Evolutionary conservation across 306 rosid genomes (phyloP), one percentile per base, ranked within the genome.

Genomic region (Gleditsia sinensis): DNA sequence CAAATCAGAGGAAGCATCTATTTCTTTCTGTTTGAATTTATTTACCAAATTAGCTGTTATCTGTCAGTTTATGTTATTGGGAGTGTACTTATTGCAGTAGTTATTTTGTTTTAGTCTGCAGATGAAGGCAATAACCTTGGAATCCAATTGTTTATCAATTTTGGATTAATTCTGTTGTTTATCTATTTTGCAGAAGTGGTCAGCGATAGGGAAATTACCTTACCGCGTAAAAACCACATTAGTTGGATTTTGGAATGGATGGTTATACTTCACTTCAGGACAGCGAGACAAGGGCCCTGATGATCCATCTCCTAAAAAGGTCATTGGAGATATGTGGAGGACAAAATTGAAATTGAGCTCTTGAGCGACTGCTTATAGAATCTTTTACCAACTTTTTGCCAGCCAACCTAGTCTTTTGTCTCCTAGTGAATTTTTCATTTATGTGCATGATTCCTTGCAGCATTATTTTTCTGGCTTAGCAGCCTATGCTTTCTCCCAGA

Each of bases 201-300:
- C 94, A 7, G 95, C 91, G 73, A 66, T 89, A 37, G 98, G 98
- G 64, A 91, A 86, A 59, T 84, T 91, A 65, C 98, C 97, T 43
- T 94, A 73, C 83, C 88, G 98, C 11, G 97, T 94, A 65, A 94
- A 94, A 81, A 94, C 98, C 25, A 91, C 94, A 0, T 69, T 94
- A 7, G 96, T 87, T 24, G 96, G 97, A 63, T 91, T 83, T 83
- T 89, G 96, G 97, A 60, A 94, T 43, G 97, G 98, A 39, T 91
- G 94, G 91, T 68, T 89, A 81, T 91, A 91, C 77, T 94, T 94
- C 88, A 91, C 98, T 55, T 94, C 97, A 2, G 97, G 97, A 69
- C 98, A 94, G 76, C 72, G 93, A 69, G 97, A 94, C 85, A 94
- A 89, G 63, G 94, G 94, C 39, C 91, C 96, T 0, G 85, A 85